Evolutionary conservation across 176 grass and related monocot species (phyloP).

Genomic region (Carex myosuroides): DNA sequence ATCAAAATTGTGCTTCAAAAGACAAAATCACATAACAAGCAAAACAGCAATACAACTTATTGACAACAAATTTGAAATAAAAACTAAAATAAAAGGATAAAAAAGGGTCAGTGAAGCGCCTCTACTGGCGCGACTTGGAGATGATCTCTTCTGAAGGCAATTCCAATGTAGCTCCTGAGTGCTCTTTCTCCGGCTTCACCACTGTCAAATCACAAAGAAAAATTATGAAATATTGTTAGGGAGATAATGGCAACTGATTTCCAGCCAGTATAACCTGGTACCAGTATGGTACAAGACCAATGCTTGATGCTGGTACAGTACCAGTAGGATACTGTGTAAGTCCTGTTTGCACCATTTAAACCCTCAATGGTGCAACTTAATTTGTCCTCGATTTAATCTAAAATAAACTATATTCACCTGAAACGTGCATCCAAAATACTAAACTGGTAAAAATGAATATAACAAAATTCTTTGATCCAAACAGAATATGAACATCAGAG

Average conservation of each 20-base stretch:
- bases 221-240: neutral
- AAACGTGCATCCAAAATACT: neutral
- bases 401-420: neutral
- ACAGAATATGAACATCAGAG: neutral
- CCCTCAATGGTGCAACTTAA: neutral
- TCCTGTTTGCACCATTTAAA: neutral
- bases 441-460: neutral
- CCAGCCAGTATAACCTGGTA: neutral
- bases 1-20: neutral
- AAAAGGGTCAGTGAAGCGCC: neutral
- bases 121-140: neutral
- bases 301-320: neutral
- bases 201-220: conserved; percentile 25
- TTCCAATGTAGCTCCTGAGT: conserved; percentile 2
- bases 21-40: neutral
- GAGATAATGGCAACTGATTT: neutral
- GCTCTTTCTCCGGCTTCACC: conserved; percentile 41
- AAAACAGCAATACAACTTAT: neutral
- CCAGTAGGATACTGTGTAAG: neutral
- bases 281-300: neutral
- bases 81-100: neutral
- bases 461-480: neutral
- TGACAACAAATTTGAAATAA: neutral
- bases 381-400: neutral
- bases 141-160: conserved; percentile 9